Percentiles rank a stretch among this genome's conserved stretches.
Conservation (phyloP, 345 rosid genomes). For the Populus nigra region DNA sequence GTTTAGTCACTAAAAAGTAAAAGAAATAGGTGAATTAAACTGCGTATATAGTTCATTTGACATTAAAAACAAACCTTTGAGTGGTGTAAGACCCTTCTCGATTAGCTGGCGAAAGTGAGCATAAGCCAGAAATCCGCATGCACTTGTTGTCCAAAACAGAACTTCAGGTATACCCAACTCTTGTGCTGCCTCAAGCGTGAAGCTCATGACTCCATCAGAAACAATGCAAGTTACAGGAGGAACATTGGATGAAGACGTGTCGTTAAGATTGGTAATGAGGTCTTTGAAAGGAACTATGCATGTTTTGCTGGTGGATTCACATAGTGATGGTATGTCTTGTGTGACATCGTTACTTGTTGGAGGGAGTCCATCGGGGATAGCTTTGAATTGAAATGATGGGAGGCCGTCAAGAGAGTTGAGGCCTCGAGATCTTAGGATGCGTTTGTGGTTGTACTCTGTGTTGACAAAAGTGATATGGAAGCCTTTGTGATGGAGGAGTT, state of each 20-base stretch:
- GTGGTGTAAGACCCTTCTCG: slow-evolving; percentile 9
- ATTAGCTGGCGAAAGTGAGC: not conserved
- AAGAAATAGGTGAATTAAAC: too few species aligned
- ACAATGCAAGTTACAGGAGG: slow-evolving; percentile 16
- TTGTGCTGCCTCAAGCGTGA: slow-evolving; percentile 15
- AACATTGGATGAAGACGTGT: slow-evolving; percentile 5
- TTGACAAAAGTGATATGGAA: slow-evolving; percentile 56
- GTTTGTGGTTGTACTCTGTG: slow-evolving; percentile 38
- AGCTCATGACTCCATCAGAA: slow-evolving; percentile 15
- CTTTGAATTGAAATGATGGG: slow-evolving; percentile 14
- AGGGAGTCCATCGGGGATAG: slow-evolving; percentile 24
- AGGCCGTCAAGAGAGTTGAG: slow-evolving; percentile 12
- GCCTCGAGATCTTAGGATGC: slow-evolving; percentile 22
- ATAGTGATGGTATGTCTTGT: slow-evolving; percentile 17
- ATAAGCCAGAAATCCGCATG: slow-evolving; percentile 18
- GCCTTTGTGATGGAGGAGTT: slow-evolving; percentile 43
- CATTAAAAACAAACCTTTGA: slow-evolving; percentile 4
- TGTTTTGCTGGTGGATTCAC: not conserved
- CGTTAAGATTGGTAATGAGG: not conserved
- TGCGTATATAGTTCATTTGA: too few species aligned
- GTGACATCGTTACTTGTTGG: slow-evolving; percentile 3
- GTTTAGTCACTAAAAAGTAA: too few species aligned
- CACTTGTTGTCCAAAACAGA: slow-evolving; percentile 21
- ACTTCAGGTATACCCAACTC: slow-evolving; percentile 16
- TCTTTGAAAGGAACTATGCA: slow-evolving; percentile 9